phyloP scores from a whole-genome alignment of 2,329 filamentous ascomycete species.

The Sclerotinia spermophila region DNA sequence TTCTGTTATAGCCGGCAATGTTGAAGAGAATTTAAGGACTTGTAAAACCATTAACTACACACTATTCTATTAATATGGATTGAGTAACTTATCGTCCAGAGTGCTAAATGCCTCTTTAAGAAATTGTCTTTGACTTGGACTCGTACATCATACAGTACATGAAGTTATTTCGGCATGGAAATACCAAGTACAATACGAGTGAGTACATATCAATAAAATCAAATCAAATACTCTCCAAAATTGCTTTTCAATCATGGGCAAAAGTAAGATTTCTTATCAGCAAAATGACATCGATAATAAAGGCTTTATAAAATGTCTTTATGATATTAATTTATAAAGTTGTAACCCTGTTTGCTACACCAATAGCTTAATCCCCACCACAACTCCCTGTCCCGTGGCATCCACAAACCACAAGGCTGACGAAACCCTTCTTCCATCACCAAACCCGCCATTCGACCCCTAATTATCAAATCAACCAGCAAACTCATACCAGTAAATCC shows the following conservation, averaged over 20 bases:
- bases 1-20: background rate
- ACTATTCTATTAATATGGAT: no score
- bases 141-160: background rate
- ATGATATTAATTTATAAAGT: background rate
- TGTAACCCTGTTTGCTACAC: background rate
- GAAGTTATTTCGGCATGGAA: background rate
- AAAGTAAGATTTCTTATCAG: background rate
- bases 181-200: background rate
- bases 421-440: slow-evolving; percentile 3
- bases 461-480: background rate
- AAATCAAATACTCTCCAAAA: background rate
- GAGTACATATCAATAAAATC: background rate
- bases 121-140: background rate
- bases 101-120: background rate
- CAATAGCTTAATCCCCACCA: background rate
- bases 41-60: background rate
- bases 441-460: background rate
- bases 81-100: background rate
- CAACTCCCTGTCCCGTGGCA: background rate
- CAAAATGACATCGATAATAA: background rate
- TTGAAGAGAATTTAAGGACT: background rate
- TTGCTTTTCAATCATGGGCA: no score
- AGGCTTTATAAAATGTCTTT: background rate
- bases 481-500: background rate
- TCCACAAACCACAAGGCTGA: slow-evolving; percentile 12